Conservation (phyloP, 2,329 filamentous ascomycete species). For the Fusarium sororula region DNA sequence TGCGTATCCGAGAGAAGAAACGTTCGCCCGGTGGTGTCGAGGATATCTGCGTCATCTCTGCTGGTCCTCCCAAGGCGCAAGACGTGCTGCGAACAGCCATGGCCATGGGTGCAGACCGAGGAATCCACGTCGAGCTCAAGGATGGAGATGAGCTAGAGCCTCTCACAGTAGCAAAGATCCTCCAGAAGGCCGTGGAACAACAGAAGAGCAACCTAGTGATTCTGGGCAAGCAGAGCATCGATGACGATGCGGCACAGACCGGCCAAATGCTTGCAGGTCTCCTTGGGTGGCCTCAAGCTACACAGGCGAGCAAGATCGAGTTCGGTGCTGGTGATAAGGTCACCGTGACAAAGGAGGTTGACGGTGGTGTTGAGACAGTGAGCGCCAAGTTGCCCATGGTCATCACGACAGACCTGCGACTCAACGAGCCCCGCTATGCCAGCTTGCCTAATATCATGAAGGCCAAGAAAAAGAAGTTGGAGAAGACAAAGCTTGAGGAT, state of each 20-base stretch:
- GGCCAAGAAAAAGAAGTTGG: constrained; percentile 99
- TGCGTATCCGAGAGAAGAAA: constrained; percentile 91
- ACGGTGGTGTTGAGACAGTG: constrained; percentile 93
- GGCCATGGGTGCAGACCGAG: constrained; percentile 97
- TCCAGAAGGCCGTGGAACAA: constrained; percentile 80
- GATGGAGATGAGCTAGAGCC: constrained; percentile 85
- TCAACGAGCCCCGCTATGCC: constrained; percentile 96
- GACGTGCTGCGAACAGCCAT: constrained; percentile 95
- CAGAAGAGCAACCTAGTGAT: constrained; percentile 93
- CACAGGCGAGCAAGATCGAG: constrained; percentile 86
- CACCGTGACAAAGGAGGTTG: constrained; percentile 88
- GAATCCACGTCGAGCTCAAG: constrained; percentile 83
- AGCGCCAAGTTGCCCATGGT: constrained; percentile 87
- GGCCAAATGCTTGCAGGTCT: constrained; percentile 97
- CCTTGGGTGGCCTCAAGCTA: constrained; percentile 92
- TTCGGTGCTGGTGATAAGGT: constrained; percentile 76
- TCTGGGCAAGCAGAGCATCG: constrained; percentile 97
- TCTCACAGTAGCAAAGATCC: constrained; percentile 88
- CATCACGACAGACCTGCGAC: constrained; percentile 90
- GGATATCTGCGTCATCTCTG: constrained; percentile 90
- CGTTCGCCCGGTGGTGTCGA: constrained; percentile 77
- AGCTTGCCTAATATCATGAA: constrained; percentile 99
- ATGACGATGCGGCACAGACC: constrained; percentile 94
- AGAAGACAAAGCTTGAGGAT: constrained; percentile 88
- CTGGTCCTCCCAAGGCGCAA: constrained; percentile 85